A percentile compares a stretch with the other conserved stretches of the same genome.
These are phyloP conservation scores for Schwanniomyces vanrijiae DNA, from an alignment of 805 yeast species.

Conservation along the genomic window DNA sequence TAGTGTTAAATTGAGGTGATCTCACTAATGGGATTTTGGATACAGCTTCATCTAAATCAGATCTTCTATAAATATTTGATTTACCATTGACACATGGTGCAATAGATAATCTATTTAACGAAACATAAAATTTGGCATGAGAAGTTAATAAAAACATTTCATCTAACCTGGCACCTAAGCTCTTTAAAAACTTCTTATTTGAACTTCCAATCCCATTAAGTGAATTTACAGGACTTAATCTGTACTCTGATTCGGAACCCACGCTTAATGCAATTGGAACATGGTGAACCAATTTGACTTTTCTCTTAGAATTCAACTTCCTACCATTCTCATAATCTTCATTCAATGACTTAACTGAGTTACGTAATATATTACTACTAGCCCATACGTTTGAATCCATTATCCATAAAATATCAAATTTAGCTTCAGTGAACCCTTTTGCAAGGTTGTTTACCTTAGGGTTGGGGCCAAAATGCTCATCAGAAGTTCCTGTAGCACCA, in stretches of 20 bases:
- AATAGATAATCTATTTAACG: slow-evolving; percentile 67
- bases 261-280: slow-evolving; percentile 64
- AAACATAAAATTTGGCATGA: slow-evolving; percentile 81
- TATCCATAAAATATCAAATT: slow-evolving; percentile 77
- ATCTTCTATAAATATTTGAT: slow-evolving; percentile 71
- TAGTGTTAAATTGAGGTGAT: slow-evolving; percentile 32
- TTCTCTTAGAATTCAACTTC: slow-evolving; percentile 25
- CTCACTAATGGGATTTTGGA: slow-evolving; percentile 27
- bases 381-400: slow-evolving; percentile 87
- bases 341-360: slow-evolving; percentile 58
- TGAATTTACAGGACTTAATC: slow-evolving; percentile 14
- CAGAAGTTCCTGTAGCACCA: slow-evolving; percentile 14
- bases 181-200: slow-evolving; percentile 17
- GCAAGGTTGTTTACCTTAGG: slow-evolving; percentile 86
- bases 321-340: slow-evolving; percentile 54
- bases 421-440: slow-evolving; percentile 72
- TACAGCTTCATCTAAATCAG: slow-evolving; percentile 63
- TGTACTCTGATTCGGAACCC: slow-evolving; percentile 25
- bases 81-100: slow-evolving; percentile 95
- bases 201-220: neutral
- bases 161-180: slow-evolving; percentile 67
- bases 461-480: slow-evolving; percentile 71
- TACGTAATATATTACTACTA: slow-evolving; percentile 56
- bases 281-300: slow-evolving; percentile 76
- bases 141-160: slow-evolving; percentile 84